Evolutionary conservation across 306 rosid genomes (phyloP), one percentile per base, ranked within the genome.

Genomic region (Trifolium pratense): DNA sequence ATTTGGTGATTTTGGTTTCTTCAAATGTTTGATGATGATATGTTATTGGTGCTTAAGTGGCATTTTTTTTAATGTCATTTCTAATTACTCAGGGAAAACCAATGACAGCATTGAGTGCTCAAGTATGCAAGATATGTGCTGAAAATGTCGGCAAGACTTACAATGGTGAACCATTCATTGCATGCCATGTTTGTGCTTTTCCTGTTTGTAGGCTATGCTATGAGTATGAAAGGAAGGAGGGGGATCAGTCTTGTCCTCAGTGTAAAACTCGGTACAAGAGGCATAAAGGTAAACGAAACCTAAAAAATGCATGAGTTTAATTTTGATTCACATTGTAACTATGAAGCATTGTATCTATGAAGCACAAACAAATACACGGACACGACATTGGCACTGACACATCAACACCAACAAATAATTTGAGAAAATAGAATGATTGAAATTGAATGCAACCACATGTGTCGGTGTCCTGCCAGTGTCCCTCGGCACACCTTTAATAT

Each of bases 151-250:
- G 99, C 81, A 91, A 88, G 91, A 85, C 91, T 3, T 80, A 79
- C 48, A 87, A 85, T 36, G 95, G 96, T 4, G 96, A 94, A 15
- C 84, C 89, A 2, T 94, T 94, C 70, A 66, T 78, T 51, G 99
- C 99, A 0, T 94, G 99, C 57, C 80, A 84, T 36, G 85, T 83
- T 53, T 94, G 99, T 16, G 85, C 91, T 9, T 91, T 94, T 61
- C 97, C 96, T 53, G 99, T 94, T 13, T 94, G 99, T 75, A 75
- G 97, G 80, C 95, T 92, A 4, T 94, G 99, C 84, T 94, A 94
- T 73, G 99, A 94, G 87, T 94, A 91, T 61, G 99, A 94, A 81
- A 87, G 99, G 86, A 94, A 94, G 82, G 96, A 94, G 80, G 99
- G 99, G 62, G 91, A 87, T 49, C 94, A 86, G 78, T 89, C 88